Conservation (phyloP, 2,329 filamentous ascomycete genomes). For the Colletotrichum acutatum region DNA sequence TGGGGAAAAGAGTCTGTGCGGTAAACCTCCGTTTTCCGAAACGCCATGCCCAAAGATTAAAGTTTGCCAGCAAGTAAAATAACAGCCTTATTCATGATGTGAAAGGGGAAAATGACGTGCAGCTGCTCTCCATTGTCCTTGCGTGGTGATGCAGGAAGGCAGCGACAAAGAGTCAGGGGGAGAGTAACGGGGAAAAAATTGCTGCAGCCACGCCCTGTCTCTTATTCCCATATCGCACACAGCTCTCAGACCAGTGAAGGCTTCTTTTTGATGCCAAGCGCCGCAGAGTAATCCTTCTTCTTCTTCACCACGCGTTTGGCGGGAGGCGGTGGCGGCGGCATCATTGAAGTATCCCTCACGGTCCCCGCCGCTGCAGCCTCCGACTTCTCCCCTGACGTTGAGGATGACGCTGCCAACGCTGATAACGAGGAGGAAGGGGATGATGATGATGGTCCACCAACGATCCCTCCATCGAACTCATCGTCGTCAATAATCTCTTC, state of each 20-base stretch:
- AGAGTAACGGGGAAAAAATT: no score
- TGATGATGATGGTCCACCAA: not conserved
- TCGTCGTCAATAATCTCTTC: constrained; percentile 55
- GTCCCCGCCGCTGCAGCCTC: constrained; percentile 40
- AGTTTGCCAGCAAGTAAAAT: not conserved
- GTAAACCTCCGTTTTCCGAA: not conserved
- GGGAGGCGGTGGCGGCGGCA: constrained; percentile 60
- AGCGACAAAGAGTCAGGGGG: not conserved
- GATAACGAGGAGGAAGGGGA: constrained; percentile 29
- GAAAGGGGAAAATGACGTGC: not conserved
- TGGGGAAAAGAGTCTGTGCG: constrained; percentile 1
- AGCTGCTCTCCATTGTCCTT: not conserved
- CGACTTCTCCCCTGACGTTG: constrained; percentile 35
- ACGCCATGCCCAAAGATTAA: constrained; percentile 10
- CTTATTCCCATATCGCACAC: not conserved
- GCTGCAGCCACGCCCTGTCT: not conserved
- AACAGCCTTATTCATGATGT: not conserved
- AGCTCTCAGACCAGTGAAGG: constrained; percentile 60
- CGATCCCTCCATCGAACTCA: not conserved
- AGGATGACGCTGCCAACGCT: constrained; percentile 31
- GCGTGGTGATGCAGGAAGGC: not conserved
- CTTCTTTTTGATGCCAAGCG: constrained; percentile 91
- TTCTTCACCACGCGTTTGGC: constrained; percentile 85
- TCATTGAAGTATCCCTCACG: constrained; percentile 45
- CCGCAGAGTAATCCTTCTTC: constrained; percentile 83